Conservation (phyloP, 306 rosid species). For the Hylodesmum podocarpum region DNA sequence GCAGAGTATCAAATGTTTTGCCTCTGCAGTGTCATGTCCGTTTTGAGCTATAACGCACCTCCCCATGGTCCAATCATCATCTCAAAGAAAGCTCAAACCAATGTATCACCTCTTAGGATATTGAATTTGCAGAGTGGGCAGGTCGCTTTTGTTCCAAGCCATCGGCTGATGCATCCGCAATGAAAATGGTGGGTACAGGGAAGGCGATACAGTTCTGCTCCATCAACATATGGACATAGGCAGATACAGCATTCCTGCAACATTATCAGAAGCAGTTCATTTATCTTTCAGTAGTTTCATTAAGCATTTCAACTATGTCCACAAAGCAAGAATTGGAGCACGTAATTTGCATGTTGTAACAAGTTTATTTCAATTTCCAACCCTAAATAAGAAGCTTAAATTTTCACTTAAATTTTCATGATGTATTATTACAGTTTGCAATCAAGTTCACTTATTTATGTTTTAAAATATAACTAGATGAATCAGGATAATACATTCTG, state of each 20-base stretch:
- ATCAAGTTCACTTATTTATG: neutral
- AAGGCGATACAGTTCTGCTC: constrained; percentile 70
- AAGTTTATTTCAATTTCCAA: neutral
- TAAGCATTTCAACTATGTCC: neutral
- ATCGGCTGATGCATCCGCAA: constrained; percentile 76
- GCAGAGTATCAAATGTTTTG: constrained; percentile 37
- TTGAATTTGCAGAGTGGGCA: constrained; percentile 86
- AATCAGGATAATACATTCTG: neutral
- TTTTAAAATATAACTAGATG: neutral
- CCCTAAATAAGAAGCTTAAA: too few species aligned
- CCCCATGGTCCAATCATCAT: neutral
- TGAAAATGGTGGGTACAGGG: constrained; percentile 90
- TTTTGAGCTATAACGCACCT: constrained; percentile 18
- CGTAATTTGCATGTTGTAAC: neutral
- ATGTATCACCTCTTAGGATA: constrained; percentile 62
- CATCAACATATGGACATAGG: constrained; percentile 65
- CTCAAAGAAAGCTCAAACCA: constrained; percentile 50
- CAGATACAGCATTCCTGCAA: constrained; percentile 85
- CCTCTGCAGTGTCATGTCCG: neutral
- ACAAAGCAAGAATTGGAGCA: neutral
- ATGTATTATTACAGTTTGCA: neutral
- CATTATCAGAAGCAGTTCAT: constrained; percentile 21
- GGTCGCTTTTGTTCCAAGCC: constrained; percentile 81
- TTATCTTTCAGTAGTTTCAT: constrained; percentile 7
- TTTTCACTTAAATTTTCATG: neutral